Conservation (phyloP, 2,329 filamentous ascomycete genomes). For the Fusarium albosuccineum region DNA sequence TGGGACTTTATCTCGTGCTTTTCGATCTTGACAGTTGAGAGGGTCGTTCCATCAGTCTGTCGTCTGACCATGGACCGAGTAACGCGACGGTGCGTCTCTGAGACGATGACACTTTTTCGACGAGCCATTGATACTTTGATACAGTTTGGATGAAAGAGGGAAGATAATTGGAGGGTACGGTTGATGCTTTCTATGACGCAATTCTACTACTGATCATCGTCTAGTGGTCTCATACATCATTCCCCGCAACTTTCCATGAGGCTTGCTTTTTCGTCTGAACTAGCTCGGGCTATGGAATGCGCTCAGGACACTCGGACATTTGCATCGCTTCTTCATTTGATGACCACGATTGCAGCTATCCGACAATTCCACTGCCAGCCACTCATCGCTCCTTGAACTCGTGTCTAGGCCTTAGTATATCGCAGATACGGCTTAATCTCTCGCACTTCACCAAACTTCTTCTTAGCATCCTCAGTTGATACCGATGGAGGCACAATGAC, state of each 20-base stretch:
- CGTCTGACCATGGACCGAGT: conserved; percentile 25
- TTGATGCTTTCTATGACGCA: not conserved
- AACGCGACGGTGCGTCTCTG: not conserved
- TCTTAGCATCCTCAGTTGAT: conserved; percentile 84
- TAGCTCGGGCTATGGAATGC: too few relatives aligned
- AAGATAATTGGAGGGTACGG: not conserved
- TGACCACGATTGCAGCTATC: too few relatives aligned
- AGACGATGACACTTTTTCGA: not conserved
- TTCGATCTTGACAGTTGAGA: not conserved
- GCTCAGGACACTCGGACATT: too few relatives aligned
- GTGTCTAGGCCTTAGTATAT: conserved; percentile 63
- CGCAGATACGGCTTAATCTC: conserved; percentile 78
- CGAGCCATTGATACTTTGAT: not conserved
- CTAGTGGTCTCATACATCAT: too few relatives aligned
- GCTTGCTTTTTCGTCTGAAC: too few relatives aligned
- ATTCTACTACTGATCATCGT: too few relatives aligned
- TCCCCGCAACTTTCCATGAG: too few relatives aligned
- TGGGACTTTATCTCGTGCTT: not conserved
- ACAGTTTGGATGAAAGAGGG: not conserved
- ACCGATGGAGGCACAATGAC: conserved; percentile 89
- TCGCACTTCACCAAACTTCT: conserved; percentile 83
- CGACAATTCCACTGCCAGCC: too few relatives aligned
- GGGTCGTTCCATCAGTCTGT: not conserved
- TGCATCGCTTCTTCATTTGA: too few relatives aligned
- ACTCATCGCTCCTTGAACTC: too few relatives aligned